Evolutionary conservation across 345 rosid species (phyloP).

Genomic region (Orychophragmus violaceus): DNA sequence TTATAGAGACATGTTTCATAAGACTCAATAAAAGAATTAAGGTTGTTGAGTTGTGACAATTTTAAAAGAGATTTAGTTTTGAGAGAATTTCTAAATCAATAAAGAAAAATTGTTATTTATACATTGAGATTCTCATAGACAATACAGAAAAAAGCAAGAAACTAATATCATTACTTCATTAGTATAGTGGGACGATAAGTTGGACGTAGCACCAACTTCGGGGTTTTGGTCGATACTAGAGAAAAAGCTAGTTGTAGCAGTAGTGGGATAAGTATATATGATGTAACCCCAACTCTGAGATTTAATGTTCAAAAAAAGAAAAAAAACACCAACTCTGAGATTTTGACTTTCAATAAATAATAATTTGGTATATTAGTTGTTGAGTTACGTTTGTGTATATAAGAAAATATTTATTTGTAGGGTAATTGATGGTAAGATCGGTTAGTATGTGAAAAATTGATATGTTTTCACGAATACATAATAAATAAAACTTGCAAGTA

Average conservation of each 20-base stretch:
- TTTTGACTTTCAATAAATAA: constrained; percentile 9
- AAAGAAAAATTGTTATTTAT: too few relatives aligned
- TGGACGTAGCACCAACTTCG: constrained; percentile 14
- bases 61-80: too few relatives aligned
- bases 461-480: neutral
- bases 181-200: constrained; percentile 1
- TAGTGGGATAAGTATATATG: constrained; percentile 5
- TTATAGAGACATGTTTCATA: too few relatives aligned
- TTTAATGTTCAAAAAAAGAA: too few relatives aligned
- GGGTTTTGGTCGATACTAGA: neutral
- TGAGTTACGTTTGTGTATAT: neutral
- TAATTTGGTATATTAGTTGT: constrained; percentile 12
- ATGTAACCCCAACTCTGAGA: constrained; percentile 9
- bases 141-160: neutral
- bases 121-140: too few relatives aligned
- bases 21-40: too few relatives aligned
- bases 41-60: too few relatives aligned
- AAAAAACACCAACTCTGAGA: constrained; percentile 9
- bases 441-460: neutral
- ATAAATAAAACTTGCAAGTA: neutral
- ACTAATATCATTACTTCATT: neutral
- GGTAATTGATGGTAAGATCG: constrained; percentile 3
- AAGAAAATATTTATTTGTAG: neutral
- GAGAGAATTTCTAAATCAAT: too few relatives aligned
- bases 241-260: neutral